Percentiles rank a stretch among this genome's conserved stretches.
These are phyloP conservation scores for Thraustotheca clavata DNA, from an alignment of 352 stramenopile genomes.

Conservation along the genomic window DNA sequence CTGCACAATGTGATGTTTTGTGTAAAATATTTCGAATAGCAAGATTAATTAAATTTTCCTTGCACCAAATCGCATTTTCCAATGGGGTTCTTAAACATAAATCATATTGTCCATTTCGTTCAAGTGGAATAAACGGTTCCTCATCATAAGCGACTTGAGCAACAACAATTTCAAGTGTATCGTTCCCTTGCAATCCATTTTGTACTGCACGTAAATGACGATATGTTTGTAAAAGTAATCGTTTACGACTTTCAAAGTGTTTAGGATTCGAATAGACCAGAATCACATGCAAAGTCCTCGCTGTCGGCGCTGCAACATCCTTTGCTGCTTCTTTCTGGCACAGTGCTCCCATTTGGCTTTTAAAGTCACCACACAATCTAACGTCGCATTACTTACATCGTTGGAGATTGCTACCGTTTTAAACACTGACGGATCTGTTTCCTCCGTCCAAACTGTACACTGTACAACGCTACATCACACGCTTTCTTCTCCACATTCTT, in stretches of 20 bases:
- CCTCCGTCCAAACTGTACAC: no score
- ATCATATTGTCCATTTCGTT: not conserved
- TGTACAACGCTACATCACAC: no score
- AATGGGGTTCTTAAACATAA: not conserved
- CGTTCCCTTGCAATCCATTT: not conserved
- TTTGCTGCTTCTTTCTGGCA: not conserved
- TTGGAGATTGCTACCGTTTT: no score
- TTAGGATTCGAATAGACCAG: slow-evolving; percentile 4
- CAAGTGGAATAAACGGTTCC: not conserved
- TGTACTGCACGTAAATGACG: not conserved
- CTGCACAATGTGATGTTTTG: not conserved
- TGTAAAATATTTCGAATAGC: not conserved
- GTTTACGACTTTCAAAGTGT: not conserved
- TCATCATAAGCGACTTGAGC: slow-evolving; percentile 1
- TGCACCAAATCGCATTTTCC: not conserved
- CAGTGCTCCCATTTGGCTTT: slow-evolving; percentile 3
- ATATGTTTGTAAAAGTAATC: not conserved
- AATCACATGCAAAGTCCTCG: slow-evolving; percentile 5
- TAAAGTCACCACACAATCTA: no score
- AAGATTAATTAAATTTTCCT: slow-evolving; percentile 1
- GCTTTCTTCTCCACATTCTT: no score
- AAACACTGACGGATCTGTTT: no score
- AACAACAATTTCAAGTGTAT: not conserved
- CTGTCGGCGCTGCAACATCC: not conserved
- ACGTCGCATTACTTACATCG: no score